Conservation (phyloP, 2,329 filamentous ascomycete species). For the Rhytidhysteron rufulum region DNA sequence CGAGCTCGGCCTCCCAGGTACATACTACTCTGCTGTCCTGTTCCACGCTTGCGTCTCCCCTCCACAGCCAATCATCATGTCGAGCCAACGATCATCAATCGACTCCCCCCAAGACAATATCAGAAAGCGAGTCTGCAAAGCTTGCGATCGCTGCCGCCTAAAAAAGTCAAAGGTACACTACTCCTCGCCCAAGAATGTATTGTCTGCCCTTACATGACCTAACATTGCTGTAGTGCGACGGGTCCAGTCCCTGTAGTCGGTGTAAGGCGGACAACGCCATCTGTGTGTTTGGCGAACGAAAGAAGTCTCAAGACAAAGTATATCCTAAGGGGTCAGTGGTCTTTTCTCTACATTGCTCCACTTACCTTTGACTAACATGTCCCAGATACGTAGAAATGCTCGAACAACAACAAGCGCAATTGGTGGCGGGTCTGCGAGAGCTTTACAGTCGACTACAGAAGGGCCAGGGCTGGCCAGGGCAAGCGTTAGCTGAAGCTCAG, state of each 20-base stretch:
- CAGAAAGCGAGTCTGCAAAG: constrained; percentile 63
- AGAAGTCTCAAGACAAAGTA: constrained; percentile 64
- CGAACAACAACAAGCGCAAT: constrained; percentile 61
- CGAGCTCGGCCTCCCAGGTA: background rate
- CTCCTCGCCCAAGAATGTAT: background rate
- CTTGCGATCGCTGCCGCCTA: constrained; percentile 61
- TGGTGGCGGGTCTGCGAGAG: constrained; percentile 59
- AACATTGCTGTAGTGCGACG: constrained; percentile 51
- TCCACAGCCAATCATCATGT: constrained; percentile 21
- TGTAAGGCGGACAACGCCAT: constrained; percentile 63
- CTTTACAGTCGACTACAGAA: constrained; percentile 53
- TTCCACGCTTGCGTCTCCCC: too few species aligned
- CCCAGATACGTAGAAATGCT: constrained; percentile 64
- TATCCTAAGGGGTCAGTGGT: constrained; percentile 59
- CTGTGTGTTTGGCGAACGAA: constrained; percentile 62
- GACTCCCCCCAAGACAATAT: constrained; percentile 44
- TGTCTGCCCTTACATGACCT: constrained; percentile 2
- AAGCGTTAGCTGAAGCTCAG: constrained; percentile 48
- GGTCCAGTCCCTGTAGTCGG: constrained; percentile 57
- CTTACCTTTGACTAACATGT: too few species aligned
- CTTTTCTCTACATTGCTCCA: constrained; percentile 10
- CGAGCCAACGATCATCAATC: constrained; percentile 35
- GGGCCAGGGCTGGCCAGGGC: constrained; percentile 55
- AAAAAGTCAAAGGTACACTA: constrained; percentile 63
- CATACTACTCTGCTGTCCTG: background rate